Evolutionary conservation across 2,329 filamentous ascomycete species (phyloP).

Genomic region (Xylaria sp.): DNA sequence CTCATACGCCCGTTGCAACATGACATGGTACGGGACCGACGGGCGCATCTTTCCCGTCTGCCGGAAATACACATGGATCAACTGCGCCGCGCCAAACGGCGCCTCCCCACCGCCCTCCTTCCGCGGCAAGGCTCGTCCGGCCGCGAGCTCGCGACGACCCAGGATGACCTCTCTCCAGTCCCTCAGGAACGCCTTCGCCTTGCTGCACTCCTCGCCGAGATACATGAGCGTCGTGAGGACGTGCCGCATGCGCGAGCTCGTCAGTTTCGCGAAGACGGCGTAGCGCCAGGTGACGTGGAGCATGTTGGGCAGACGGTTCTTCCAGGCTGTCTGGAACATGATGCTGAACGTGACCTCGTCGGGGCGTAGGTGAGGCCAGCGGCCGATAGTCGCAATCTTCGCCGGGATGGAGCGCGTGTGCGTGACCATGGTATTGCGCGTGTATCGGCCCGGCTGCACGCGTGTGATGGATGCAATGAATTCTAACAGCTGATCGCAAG

Average conservation of each 20-base stretch:
- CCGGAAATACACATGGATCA: constrained; percentile 19
- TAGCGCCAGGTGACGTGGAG: constrained; percentile 32
- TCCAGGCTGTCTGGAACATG: constrained; percentile 28
- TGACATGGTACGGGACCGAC: constrained; percentile 16
- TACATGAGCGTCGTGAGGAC: constrained; percentile 20
- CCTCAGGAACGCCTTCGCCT: constrained; percentile 19
- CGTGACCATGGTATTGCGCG: constrained; percentile 30
- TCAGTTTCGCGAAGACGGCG: constrained; percentile 15
- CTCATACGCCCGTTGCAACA: constrained; percentile 26
- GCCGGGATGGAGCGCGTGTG: constrained; percentile 18
- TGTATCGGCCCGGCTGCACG: constrained; percentile 18
- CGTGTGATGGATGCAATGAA: constrained; percentile 7
- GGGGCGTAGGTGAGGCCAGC: constrained; percentile 18
- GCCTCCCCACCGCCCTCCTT: no score
- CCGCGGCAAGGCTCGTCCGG: constrained; percentile 5
- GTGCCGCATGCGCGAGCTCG: constrained; percentile 22
- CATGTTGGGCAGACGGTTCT: constrained; percentile 27
- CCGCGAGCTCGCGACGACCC: constrained; percentile 22
- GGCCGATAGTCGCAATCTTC: constrained; percentile 17
- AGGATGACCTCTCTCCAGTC: constrained; percentile 29
- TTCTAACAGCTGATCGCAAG: constrained; percentile 22
- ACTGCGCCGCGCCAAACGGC: neutral
- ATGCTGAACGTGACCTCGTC: constrained; percentile 25
- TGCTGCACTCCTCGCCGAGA: constrained; percentile 1
- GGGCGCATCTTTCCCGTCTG: constrained; percentile 14